Conservation (phyloP, 176 grass and related monocot species). For the Carex parvula region DNA sequence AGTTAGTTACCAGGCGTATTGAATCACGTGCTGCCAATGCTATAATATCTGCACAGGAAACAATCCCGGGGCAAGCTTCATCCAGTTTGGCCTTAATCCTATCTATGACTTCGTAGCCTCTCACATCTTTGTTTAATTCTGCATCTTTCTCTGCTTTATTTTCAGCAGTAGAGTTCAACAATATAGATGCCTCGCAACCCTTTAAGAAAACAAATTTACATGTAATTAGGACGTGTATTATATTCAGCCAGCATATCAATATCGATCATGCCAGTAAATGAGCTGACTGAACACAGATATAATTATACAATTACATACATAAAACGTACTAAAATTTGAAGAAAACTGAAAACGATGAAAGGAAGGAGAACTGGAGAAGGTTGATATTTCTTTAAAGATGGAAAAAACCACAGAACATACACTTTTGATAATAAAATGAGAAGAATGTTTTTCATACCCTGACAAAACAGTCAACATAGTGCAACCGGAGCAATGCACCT, state of each 20-base stretch:
- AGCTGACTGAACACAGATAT: background rate
- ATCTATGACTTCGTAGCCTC: too few species aligned
- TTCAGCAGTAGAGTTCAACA: too few species aligned
- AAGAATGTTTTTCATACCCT: background rate
- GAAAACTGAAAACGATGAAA: background rate
- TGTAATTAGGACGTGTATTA: too few species aligned
- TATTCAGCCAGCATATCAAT: background rate
- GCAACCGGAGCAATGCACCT: slow-evolving; percentile 17
- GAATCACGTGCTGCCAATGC: slow-evolving; percentile 71
- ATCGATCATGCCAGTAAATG: background rate
- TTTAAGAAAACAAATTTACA: too few species aligned
- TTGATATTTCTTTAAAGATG: background rate
- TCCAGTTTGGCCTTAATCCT: too few species aligned
- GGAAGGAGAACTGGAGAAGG: background rate
- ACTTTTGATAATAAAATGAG: background rate
- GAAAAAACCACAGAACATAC: background rate
- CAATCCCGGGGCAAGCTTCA: too few species aligned
- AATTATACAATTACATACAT: background rate
- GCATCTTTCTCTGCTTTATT: too few species aligned
- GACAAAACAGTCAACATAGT: slow-evolving; percentile 23
- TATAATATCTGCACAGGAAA: slow-evolving; percentile 51
- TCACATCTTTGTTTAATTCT: too few species aligned
- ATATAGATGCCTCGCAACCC: too few species aligned
- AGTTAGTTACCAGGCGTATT: slow-evolving; percentile 30
- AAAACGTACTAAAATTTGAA: background rate